These are phyloP conservation scores for Pichia cabralensis DNA, from an alignment of 805 yeast genomes.

Conservation along the genomic window DNA sequence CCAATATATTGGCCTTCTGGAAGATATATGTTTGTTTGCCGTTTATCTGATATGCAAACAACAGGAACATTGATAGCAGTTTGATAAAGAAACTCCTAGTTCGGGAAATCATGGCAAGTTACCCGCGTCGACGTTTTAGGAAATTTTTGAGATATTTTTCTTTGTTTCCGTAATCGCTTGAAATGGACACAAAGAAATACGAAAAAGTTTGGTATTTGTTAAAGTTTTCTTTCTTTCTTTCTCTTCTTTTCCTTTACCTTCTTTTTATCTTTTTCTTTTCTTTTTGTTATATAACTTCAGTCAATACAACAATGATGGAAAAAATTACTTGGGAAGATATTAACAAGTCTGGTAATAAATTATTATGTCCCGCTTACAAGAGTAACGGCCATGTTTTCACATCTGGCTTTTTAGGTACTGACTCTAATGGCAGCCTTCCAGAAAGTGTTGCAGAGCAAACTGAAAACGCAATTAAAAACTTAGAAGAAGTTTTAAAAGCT, in stretches of 20 bases:
- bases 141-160: too few species aligned
- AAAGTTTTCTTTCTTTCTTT: too few species aligned
- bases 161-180: too few species aligned
- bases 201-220: too few species aligned
- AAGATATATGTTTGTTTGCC: too few species aligned
- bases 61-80: too few species aligned
- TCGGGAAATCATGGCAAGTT: too few species aligned
- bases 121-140: too few species aligned
- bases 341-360: slow-evolving; percentile 19
- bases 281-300: neutral
- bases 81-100: too few species aligned
- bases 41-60: too few species aligned
- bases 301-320: slow-evolving; percentile 9
- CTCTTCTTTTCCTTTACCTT: neutral
- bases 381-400: slow-evolving; percentile 36
- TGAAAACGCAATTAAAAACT: slow-evolving; percentile 33
- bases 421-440: slow-evolving; percentile 27
- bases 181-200: too few species aligned
- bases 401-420: slow-evolving; percentile 38
- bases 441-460: slow-evolving; percentile 36
- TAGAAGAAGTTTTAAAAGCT: slow-evolving; percentile 31
- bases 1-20: too few species aligned
- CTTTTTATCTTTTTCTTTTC: neutral
- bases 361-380: slow-evolving; percentile 33
- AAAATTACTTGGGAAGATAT: slow-evolving; percentile 29